phyloP scores from a whole-genome alignment of 2,329 filamentous ascomycete genomes.

The Clonostachys rosea region DNA sequence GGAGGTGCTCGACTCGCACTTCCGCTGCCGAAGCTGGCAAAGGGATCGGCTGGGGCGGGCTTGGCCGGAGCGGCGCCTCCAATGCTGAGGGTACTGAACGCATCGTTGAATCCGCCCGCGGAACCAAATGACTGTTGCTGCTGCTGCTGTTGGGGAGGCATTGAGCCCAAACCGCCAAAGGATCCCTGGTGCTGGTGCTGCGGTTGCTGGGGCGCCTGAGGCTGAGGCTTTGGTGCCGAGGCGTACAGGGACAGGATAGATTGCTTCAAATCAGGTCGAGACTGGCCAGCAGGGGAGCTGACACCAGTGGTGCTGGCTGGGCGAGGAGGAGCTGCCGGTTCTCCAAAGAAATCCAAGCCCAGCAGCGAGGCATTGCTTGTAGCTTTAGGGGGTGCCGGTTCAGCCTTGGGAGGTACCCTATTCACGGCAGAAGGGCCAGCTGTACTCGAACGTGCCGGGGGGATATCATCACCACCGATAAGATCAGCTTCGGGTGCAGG shows the following conservation, averaged over 20 bases:
- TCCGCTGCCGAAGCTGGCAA: constrained; percentile 51
- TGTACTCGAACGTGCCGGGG: constrained; percentile 68
- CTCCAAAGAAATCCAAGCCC: constrained; percentile 88
- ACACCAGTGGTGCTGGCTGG: constrained; percentile 77
- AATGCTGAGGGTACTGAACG: constrained; percentile 52
- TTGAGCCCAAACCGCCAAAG: constrained; percentile 64
- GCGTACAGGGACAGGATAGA: constrained; percentile 96
- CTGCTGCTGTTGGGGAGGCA: constrained; percentile 34
- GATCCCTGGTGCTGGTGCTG: constrained; percentile 53
- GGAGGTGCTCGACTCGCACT: constrained; percentile 24
- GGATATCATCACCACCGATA: constrained; percentile 69
- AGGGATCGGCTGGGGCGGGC: constrained; percentile 41
- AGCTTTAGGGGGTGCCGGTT: constrained; percentile 58
- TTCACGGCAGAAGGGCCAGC: constrained; percentile 59
- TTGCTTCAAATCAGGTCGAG: constrained; percentile 90
- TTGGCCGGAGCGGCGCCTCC: constrained; percentile 33
- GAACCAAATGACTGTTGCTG: constrained; percentile 29
- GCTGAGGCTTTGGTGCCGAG: constrained; percentile 73
- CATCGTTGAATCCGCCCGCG: constrained; percentile 70
- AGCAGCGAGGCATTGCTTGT: constrained; percentile 86
- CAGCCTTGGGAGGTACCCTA: constrained; percentile 54
- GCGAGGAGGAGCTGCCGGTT: constrained; percentile 65
- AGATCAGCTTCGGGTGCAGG: constrained; percentile 64
- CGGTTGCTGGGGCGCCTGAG: constrained; percentile 50
- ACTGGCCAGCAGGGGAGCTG: constrained; percentile 56